Base-by-base conservation (phyloP, 305 asterid species). In the Rubia occidens region DNA sequence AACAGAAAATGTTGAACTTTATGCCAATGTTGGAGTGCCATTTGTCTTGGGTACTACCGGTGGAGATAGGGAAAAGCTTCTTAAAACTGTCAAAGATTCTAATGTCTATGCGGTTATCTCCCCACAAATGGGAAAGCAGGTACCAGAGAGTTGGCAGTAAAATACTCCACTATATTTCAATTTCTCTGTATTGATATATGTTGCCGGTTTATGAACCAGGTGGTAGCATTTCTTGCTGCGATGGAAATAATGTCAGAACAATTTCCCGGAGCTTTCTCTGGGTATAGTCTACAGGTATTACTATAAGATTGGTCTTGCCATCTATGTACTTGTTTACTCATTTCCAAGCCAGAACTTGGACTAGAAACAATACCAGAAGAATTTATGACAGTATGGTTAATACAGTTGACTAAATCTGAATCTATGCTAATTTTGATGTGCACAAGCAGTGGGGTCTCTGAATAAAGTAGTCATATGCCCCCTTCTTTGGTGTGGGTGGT, bases 51-150 rank as follows among this genome's bases (percentile, higher is more conserved):
- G 97, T 73, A 94, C 99, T 72, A 90, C 99, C 39, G 99, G 99
- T 62, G 99, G 99, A 74, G 96, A 94, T 72, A 87, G 97, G 84
- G 95, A 94, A 67, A 86, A 70, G 71, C 81, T 94, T 70, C 82
- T 79, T 74, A 90, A 90, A 83, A 86, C 96, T 37, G 95, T 89
- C 17, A 75, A 73, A 55, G 93, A 86, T 71, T 85, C 99, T 9
- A 86, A 83, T 60, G 78, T 77, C 59, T 89, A 86, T 80, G 96
- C 97, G 73, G 96, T 94, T 77, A 94, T 94, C 81, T 94, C 99
- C 53, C 97, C 99, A 24, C 99, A 94, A 83, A 94, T 90, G 97
- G 97, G 99, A 72, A 94, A 94, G 79, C 99, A 90, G 99, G 99
- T 94, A 81, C 71, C 55, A 29, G 49, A 54, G 54, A 72, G 24